Evolutionary conservation across 169 alveolate species (phyloP).

Genomic region (Haemoproteus tartakovskyi): DNA sequence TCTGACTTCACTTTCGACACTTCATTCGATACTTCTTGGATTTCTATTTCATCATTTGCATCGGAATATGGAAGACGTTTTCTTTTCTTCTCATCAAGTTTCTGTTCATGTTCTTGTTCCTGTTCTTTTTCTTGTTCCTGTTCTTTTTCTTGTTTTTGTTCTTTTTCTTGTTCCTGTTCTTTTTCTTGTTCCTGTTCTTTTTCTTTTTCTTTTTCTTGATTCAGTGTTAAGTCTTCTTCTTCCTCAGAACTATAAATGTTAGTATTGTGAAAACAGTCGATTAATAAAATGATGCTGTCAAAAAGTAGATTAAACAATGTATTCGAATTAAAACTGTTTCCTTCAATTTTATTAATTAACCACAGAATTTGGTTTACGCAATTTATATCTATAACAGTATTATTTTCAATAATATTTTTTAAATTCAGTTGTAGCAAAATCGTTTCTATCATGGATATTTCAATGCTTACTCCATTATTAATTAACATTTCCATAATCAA

Average conservation of each 20-base stretch:
- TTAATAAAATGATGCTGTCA: slow-evolving; percentile 6
- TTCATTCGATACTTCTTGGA: background rate
- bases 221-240: slow-evolving; percentile 2
- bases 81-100: background rate
- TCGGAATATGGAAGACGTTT: too few relatives aligned
- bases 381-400: slow-evolving; percentile 12
- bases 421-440: slow-evolving; percentile 9
- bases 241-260: slow-evolving; percentile 1
- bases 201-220: background rate
- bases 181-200: background rate
- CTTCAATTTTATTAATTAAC: slow-evolving; percentile 9
- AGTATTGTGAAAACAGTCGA: slow-evolving; percentile 1
- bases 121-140: too few relatives aligned
- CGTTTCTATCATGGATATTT: slow-evolving; percentile 12
- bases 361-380: slow-evolving; percentile 9
- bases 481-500: slow-evolving; percentile 1
- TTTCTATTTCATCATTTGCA: too few relatives aligned
- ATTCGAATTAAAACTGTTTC: background rate
- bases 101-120: background rate
- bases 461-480: slow-evolving; percentile 14
- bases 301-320: slow-evolving; percentile 15
- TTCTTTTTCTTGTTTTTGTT: background rate
- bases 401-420: slow-evolving; percentile 16
- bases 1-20: background rate
- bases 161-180: background rate